These are phyloP conservation scores for Nicotiana tabacum DNA, from an alignment of 257 asterid species.

Conservation along the genomic window DNA sequence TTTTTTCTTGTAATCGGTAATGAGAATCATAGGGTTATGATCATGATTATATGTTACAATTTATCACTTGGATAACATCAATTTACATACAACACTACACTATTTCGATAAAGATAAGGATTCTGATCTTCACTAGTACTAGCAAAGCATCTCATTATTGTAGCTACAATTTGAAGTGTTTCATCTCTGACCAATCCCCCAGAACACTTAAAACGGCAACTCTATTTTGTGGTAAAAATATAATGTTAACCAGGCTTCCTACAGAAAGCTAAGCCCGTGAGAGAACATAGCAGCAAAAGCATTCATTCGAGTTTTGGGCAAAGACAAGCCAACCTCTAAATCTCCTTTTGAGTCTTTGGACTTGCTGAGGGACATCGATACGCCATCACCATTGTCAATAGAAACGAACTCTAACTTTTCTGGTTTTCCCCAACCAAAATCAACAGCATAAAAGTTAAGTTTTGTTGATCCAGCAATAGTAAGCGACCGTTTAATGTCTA, in stretches of 20 bases:
- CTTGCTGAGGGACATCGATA: slow-evolving; percentile 28
- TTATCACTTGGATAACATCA: background rate
- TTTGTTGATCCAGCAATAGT: slow-evolving; percentile 23
- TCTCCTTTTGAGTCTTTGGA: slow-evolving; percentile 19
- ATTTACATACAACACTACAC: background rate
- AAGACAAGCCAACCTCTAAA: slow-evolving; percentile 20
- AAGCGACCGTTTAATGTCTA: background rate
- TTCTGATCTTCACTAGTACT: no score
- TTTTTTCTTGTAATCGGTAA: no score
- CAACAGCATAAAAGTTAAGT: slow-evolving; percentile 23
- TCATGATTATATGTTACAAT: background rate
- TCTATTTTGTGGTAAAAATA: no score
- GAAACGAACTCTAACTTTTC: background rate
- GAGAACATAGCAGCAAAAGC: slow-evolving; percentile 15
- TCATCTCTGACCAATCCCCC: background rate
- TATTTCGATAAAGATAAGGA: background rate
- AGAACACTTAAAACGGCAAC: background rate
- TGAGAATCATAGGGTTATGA: background rate
- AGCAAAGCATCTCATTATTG: background rate
- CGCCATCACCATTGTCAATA: slow-evolving; percentile 15
- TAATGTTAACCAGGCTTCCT: background rate
- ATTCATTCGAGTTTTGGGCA: slow-evolving; percentile 17
- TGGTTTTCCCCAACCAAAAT: slow-evolving; percentile 41
- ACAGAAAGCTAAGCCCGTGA: background rate
- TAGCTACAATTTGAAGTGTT: background rate